Percentiles rank a stretch among this genome's conserved stretches.
Conservation (phyloP, 805 yeast species). For the Lachancea quebecensis region DNA sequence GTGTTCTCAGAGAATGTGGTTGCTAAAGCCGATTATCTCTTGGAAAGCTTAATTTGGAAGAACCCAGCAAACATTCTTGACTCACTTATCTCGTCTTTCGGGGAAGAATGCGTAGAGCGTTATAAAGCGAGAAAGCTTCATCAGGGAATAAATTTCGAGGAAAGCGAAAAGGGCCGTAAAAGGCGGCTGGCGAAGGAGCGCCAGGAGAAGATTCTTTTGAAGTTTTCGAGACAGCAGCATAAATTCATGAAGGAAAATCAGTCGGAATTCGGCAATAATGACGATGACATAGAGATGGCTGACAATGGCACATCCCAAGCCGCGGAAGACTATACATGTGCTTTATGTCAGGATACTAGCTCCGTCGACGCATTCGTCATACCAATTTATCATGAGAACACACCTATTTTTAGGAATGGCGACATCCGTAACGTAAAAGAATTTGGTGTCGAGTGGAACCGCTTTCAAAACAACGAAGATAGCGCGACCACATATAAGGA, state of each 20-base stretch:
- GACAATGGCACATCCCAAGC: constrained; percentile 25
- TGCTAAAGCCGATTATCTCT: constrained; percentile 49
- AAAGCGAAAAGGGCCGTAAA: constrained; percentile 49
- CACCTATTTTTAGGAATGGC: constrained; percentile 44
- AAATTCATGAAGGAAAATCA: constrained; percentile 57
- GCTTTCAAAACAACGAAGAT: constrained; percentile 24
- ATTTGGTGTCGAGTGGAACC: constrained; percentile 26
- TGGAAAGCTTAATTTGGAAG: constrained; percentile 44
- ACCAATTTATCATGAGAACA: constrained; percentile 43
- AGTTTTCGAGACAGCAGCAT: constrained; percentile 66
- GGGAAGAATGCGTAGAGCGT: constrained; percentile 43
- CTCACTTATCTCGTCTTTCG: constrained; percentile 49
- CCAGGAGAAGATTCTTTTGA: constrained; percentile 53
- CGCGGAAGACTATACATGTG: constrained; percentile 38
- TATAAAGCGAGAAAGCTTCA: constrained; percentile 44
- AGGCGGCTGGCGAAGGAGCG: constrained; percentile 55
- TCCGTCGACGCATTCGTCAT: constrained; percentile 48
- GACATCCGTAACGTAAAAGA: constrained; percentile 22
- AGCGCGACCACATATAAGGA: constrained; percentile 18
- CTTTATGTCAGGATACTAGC: constrained; percentile 52
- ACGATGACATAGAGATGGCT: constrained; percentile 35
- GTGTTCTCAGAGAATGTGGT: constrained; percentile 41
- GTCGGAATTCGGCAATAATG: constrained; percentile 34
- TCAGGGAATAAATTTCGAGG: constrained; percentile 34
- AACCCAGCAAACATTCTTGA: constrained; percentile 44